Evolutionary conservation across 495 filamentous ascomycete genomes (phyloP).

Genomic region (Annulohypoxylon bovei): DNA sequence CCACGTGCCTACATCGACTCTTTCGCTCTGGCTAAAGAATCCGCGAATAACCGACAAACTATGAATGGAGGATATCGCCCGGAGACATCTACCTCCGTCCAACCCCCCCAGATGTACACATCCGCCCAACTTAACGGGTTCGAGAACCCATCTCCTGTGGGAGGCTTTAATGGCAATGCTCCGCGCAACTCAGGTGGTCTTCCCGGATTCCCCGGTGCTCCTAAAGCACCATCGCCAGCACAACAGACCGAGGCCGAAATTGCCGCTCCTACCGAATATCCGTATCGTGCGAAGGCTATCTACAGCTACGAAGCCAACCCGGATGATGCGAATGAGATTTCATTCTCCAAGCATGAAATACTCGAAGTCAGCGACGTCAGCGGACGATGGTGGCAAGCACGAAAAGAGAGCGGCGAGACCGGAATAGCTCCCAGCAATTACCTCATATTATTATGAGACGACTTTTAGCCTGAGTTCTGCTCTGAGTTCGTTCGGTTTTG

Average conservation of each 20-base stretch:
- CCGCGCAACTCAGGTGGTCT: slow-evolving; percentile 52
- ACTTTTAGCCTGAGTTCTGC: neutral
- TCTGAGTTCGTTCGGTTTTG: slow-evolving; percentile 17
- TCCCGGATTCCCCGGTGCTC: slow-evolving; percentile 49
- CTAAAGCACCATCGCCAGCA: slow-evolving; percentile 44
- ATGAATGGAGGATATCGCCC: slow-evolving; percentile 75
- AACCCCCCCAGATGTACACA: slow-evolving; percentile 95
- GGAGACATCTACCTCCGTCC: slow-evolving; percentile 80
- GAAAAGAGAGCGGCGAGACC: slow-evolving; percentile 93
- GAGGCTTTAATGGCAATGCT: slow-evolving; percentile 64
- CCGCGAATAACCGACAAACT: slow-evolving; percentile 71
- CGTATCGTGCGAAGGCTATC: slow-evolving; percentile 96
- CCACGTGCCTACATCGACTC: slow-evolving; percentile 94
- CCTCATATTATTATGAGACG: slow-evolving; percentile 85
- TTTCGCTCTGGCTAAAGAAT: slow-evolving; percentile 92
- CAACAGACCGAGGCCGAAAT: slow-evolving; percentile 68
- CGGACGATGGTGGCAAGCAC: slow-evolving; percentile 98
- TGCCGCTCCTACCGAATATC: slow-evolving; percentile 88
- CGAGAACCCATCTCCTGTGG: slow-evolving; percentile 93
- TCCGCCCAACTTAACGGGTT: slow-evolving; percentile 94
- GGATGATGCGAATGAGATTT: slow-evolving; percentile 97
- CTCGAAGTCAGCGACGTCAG: slow-evolving; percentile 97
- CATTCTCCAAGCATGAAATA: slow-evolving; percentile 95
- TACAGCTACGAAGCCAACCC: slow-evolving; percentile 99
- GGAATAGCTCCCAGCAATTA: slow-evolving; percentile 99